Evolutionary conservation across 1,284 basidiomycete species (phyloP).

Genomic region (Leccinum fallax): DNA sequence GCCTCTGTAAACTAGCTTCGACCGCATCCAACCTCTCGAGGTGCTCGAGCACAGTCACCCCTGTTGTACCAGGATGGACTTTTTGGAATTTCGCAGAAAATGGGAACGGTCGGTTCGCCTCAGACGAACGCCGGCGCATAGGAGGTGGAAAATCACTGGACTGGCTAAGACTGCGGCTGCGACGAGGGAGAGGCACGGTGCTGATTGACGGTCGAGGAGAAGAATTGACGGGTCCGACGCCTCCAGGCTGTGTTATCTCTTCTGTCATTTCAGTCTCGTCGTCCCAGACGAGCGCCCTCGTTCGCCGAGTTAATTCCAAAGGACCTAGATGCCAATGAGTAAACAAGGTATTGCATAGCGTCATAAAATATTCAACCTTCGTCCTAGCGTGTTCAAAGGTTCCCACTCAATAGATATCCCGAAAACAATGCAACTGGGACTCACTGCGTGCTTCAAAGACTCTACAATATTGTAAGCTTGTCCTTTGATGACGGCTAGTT

Average conservation of each 20-base stretch:
- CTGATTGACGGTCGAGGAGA: conserved; percentile 63
- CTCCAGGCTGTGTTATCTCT: conserved; percentile 40
- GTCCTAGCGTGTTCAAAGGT: conserved; percentile 21
- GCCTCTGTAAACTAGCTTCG: conserved; percentile 72
- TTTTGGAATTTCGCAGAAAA: conserved; percentile 78
- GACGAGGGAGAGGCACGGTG: conserved; percentile 61
- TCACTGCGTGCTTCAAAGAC: conserved; percentile 71
- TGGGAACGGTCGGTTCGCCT: conserved; percentile 71
- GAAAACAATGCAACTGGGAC: conserved; percentile 5
- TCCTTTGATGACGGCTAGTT: conserved; percentile 89
- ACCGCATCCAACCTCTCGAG: conserved; percentile 80
- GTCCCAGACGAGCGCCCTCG: conserved; percentile 80
- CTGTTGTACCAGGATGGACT: conserved; percentile 79
- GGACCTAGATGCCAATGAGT: conserved; percentile 54
- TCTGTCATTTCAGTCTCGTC: conserved; percentile 80
- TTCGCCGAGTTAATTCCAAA: conserved; percentile 78
- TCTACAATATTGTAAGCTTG: conserved; percentile 92
- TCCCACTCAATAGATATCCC: conserved; percentile 4
- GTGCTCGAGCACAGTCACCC: conserved; percentile 77
- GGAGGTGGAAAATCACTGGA: conserved; percentile 74
- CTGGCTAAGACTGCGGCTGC: conserved; percentile 60
- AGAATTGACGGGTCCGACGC: conserved; percentile 42
- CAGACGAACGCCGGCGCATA: conserved; percentile 61
- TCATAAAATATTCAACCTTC: conserved; percentile 45
- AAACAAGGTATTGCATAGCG: conserved; percentile 25